Conservation (phyloP, 257 asterid species). For the Primulina eburnea region DNA sequence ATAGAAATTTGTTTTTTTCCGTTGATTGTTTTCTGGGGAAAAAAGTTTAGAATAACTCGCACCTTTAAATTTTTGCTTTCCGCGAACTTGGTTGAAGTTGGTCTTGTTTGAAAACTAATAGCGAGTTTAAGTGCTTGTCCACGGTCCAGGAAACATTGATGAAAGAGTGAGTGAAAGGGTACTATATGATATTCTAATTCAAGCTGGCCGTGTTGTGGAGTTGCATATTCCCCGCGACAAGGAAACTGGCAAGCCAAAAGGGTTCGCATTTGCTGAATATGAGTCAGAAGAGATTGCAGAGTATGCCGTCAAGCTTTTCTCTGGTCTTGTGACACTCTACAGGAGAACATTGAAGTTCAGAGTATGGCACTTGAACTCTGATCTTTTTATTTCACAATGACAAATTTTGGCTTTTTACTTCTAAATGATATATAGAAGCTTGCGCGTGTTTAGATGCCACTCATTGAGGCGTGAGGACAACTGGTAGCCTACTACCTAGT, state of each 20-base stretch:
- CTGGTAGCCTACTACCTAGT: constrained; percentile 9
- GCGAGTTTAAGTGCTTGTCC: constrained; percentile 4
- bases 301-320: constrained; percentile 89
- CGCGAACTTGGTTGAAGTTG: neutral
- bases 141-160: constrained; percentile 75
- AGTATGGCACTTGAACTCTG: constrained; percentile 33
- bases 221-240: constrained; percentile 77
- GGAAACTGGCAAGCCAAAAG: constrained; percentile 81
- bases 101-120: neutral
- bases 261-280: constrained; percentile 85
- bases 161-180: constrained; percentile 84
- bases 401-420: constrained; percentile 18
- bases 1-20: too few species aligned
- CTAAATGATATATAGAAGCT: constrained; percentile 28
- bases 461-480: constrained; percentile 32
- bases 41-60: too few species aligned
- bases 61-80: neutral
- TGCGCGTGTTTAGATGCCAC: constrained; percentile 24
- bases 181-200: constrained; percentile 88
- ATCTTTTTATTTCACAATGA: neutral
- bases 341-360: constrained; percentile 76
- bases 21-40: neutral
- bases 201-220: constrained; percentile 86
- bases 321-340: constrained; percentile 79
- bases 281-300: constrained; percentile 86